Evolutionary conservation across 2,329 filamentous ascomycete species (phyloP), one percentile per base, ranked within the genome.

Genomic region (Gnomoniopsis smithogilvyi): DNA sequence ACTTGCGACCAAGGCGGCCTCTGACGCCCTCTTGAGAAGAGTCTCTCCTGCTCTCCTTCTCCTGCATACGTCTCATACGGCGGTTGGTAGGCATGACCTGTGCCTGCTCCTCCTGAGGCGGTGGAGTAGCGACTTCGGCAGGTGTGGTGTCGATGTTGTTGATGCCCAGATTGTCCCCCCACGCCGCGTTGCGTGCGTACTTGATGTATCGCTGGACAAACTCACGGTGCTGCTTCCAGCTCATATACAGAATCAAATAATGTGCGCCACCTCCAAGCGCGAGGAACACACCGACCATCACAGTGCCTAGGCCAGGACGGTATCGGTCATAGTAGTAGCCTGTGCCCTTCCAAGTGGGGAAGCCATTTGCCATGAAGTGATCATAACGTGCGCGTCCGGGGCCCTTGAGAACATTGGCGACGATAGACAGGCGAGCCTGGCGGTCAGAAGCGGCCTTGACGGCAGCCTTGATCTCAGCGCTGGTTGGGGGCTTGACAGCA

Each of bases 311-410:
- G 10, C 95, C 95, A 1, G 95, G 95, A 21, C 95, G 86, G 82
- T 94, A 97, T 59, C 95, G 88, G 68, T 87, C 87, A 79, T 99
- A 99, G 82, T 98, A 99, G 83, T 99, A 99, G 63, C 95, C 94
- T 48, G 94, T 97, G 60, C 95, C 95, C 78, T 94, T 93, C 95
- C 95, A 99, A 58, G 85, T 86, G 34, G 95, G 95, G 78, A 99
- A 99, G 62, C 95, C 95, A 74, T 98, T 92, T 72, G 80, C 78
- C 62, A 98, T 76, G 78, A 98, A 99, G 74, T 97, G 89, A 73
- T 99, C 94, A 75, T 99, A 99, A 64, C 95, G 89, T 66, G 91
- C 90, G 64, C 95, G 85, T 56, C 84, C 84, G 3, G 89, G 79
- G 1, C 94, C 92, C 67, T 90, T 87, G 54, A 99, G 87, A 69